Evolutionary conservation across 208 protist genomes (phyloP).

Genomic region (Crithidia bombi): DNA sequence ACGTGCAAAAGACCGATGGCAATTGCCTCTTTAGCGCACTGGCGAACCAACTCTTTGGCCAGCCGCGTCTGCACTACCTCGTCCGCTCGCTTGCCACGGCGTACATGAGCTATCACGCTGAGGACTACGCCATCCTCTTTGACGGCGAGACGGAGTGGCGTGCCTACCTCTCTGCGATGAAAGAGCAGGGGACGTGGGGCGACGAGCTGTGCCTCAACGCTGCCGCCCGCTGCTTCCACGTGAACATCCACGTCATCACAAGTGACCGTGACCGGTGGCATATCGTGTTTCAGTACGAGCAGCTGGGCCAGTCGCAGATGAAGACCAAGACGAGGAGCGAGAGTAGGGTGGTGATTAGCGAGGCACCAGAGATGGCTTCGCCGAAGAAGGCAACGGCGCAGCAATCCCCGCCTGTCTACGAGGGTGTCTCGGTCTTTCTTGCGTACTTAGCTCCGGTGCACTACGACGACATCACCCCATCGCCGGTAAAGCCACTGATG

Average conservation of each 20-base stretch:
- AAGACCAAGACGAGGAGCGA: neutral
- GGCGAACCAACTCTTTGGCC: constrained; percentile 79
- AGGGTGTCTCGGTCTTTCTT: constrained; percentile 70
- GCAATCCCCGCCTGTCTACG: constrained; percentile 2
- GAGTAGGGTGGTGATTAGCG: constrained; percentile 2
- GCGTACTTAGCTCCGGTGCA: constrained; percentile 78
- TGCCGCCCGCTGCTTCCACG: constrained; percentile 79
- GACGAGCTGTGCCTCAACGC: constrained; percentile 89
- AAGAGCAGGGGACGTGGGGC: constrained; percentile 67
- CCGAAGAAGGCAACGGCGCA: constrained; percentile 14
- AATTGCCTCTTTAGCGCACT: constrained; percentile 86
- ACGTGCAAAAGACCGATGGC: constrained; percentile 67
- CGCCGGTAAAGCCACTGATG: constrained; percentile 33
- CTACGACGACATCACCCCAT: constrained; percentile 78
- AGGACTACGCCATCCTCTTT: constrained; percentile 77
- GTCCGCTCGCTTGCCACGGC: constrained; percentile 65
- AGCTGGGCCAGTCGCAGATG: constrained; percentile 40
- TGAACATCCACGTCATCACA: constrained; percentile 89
- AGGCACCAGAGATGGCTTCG: constrained; percentile 4
- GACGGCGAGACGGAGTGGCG: constrained; percentile 60
- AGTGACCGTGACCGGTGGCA: constrained; percentile 76
- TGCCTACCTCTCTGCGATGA: constrained; percentile 66
- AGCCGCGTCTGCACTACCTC: constrained; percentile 52
- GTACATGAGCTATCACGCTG: constrained; percentile 67
- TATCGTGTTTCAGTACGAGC: constrained; percentile 78